Base-by-base conservation (phyloP, 345 rosid genomes). In the Eucalyptus viminalis region DNA sequence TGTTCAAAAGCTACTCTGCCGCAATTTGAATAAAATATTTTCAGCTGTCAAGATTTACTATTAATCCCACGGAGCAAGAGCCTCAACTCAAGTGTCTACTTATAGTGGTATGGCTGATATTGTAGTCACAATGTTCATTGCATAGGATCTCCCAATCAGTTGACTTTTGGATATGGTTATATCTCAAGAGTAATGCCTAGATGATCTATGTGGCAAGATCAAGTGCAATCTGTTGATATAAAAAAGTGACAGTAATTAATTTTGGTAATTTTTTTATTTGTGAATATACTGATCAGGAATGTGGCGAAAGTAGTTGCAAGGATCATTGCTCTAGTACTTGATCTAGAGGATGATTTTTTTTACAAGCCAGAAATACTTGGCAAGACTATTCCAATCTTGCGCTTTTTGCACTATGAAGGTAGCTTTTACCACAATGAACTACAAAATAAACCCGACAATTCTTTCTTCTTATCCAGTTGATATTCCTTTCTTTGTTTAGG, bases 381-480 rank as follows among this genome's bases (percentile, higher is more conserved):
- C 60, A 91, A 93, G 67, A 98, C 98, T 56, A 95, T 95, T 90
- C 94, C 95, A 69, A 37, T 88, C 81, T 54, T 97, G 95, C 94
- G 95, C 24, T 92, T 97, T 89, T 92, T 96, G 87, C 97, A 91
- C 90, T 97, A 97, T 86, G 94, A 90, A 96, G 97, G 98, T 95
- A 45, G 58, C 44, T 29, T 69, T 29, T 31, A 31, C 12, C 3
- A 2, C 53, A 50, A 1, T 50, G 53, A 50, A 50, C 53, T 50
- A 50, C 53, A 50, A 50, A 50, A 15, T 15, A 15, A 15, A 0
- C 0, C 53, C 0, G 8, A 50, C 19, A 2, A 15, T 15, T 50
- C 1, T 50, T 50, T 14, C 53, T 50, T 50, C 54, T 2, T 4
- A 50, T 16, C 21, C 8, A 0, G 2, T 50, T 16, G 21, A 50